phyloP scores from a whole-genome alignment of 805 yeast species.

The Candida ovalis region DNA sequence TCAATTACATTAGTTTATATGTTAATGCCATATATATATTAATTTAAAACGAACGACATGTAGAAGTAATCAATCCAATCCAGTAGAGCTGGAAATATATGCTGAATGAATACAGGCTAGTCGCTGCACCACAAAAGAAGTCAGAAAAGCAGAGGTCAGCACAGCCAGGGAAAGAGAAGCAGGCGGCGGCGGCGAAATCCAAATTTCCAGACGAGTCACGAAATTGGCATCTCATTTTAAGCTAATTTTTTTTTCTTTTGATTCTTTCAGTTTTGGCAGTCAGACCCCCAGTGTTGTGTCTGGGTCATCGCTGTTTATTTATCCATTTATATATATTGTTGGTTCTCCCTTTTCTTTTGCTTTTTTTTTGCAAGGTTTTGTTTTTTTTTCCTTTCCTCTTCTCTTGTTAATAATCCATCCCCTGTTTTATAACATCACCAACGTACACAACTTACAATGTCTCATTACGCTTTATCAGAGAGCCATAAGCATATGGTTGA shows the following conservation, averaged over 20 bases:
- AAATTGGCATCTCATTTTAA: not conserved
- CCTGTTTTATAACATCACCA: slow-evolving; percentile 6
- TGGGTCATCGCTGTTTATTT: not conserved
- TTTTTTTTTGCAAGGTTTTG: not conserved
- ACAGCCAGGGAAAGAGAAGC: no score
- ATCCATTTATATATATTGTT: not conserved
- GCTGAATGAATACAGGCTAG: not conserved
- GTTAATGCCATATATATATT: slow-evolving; percentile 4
- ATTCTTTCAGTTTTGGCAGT: no score
- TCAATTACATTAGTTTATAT: slow-evolving; percentile 2
- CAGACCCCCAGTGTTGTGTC: no score
- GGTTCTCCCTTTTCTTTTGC: not conserved
- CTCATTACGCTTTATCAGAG: slow-evolving; percentile 61
- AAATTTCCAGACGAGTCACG: not conserved
- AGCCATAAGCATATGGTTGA: slow-evolving; percentile 64
- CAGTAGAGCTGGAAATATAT: no score
- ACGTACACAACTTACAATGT: no score
- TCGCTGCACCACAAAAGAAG: no score
- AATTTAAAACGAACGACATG: slow-evolving; percentile 1
- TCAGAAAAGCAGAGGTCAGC: no score
- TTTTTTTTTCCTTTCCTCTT: not conserved
- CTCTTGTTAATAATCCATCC: not conserved
- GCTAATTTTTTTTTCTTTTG: not conserved
- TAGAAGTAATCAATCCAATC: no score
- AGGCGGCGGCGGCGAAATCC: no score